Evolutionary conservation across 179 eudicot species (phyloP).

Genomic region (Nepenthes alata): DNA sequence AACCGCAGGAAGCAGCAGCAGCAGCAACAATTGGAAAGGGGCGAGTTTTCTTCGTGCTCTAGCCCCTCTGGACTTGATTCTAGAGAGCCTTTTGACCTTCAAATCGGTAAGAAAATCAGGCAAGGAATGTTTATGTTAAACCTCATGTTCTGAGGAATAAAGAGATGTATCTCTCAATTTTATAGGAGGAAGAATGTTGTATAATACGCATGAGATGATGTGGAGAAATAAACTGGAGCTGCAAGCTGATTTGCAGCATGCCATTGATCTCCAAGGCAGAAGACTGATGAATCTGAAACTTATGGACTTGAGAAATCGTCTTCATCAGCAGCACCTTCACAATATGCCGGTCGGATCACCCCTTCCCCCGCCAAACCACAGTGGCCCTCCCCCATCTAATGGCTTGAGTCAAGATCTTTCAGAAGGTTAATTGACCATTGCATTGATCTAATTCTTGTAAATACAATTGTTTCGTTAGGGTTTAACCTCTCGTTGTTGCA

Average conservation of each 20-base stretch:
- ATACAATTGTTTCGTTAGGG: too few relatives aligned
- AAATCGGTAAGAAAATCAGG: slow-evolving; percentile 33
- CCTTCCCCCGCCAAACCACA: slow-evolving; percentile 20
- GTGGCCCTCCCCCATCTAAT: slow-evolving; percentile 13
- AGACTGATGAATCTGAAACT: slow-evolving; percentile 72
- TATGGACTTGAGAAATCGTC: slow-evolving; percentile 48
- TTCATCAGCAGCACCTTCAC: slow-evolving; percentile 8
- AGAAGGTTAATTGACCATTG: slow-evolving; percentile 32
- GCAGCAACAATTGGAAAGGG: slow-evolving; percentile 47
- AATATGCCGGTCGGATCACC: slow-evolving; percentile 18
- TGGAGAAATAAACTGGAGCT: slow-evolving; percentile 61
- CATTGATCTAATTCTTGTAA: not conserved
- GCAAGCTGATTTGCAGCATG: slow-evolving; percentile 61
- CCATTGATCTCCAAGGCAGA: slow-evolving; percentile 61
- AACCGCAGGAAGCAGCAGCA: slow-evolving; percentile 50
- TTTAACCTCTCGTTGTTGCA: slow-evolving; percentile 9
- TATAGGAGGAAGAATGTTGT: slow-evolving; percentile 52
- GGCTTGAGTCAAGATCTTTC: slow-evolving; percentile 21
- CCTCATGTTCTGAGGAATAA: not conserved
- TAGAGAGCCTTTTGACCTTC: slow-evolving; percentile 48
- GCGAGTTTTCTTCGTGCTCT: slow-evolving; percentile 42
- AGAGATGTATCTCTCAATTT: not conserved
- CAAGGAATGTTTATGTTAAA: not conserved
- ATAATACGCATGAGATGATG: slow-evolving; percentile 45
- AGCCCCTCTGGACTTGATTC: slow-evolving; percentile 60